Conservation (phyloP, 768 basidiomycete genomes). For the Boletus insuetus region DNA sequence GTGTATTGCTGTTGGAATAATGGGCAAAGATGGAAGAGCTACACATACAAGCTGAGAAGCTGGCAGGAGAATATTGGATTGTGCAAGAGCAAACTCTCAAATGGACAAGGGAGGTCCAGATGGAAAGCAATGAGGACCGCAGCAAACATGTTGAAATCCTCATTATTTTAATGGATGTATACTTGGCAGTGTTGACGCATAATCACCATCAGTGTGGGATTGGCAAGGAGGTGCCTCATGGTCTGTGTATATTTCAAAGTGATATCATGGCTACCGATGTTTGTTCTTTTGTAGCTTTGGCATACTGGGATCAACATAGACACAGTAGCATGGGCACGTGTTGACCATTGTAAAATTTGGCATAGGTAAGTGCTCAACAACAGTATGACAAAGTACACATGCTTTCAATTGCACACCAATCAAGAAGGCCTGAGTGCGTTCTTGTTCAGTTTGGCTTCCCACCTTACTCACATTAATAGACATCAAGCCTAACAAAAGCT, state of each 20-base stretch:
- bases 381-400: no score
- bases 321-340: slow-evolving; percentile 78
- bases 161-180: no score
- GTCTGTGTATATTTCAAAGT: slow-evolving; percentile 77
- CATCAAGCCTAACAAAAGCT: no score
- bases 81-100: slow-evolving; percentile 78
- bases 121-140: slow-evolving; percentile 80
- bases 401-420: no score
- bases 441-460: no score
- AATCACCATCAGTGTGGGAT: no score
- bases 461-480: no score
- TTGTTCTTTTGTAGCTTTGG: slow-evolving; percentile 89
- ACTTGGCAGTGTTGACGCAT: no score
- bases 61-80: slow-evolving; percentile 75
- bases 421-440: no score
- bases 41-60: slow-evolving; percentile 65
- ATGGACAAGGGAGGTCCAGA: slow-evolving; percentile 68
- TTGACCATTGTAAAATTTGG: slow-evolving; percentile 69
- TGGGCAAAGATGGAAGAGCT: slow-evolving; percentile 60
- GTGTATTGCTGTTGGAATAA: slow-evolving; percentile 33
- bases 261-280: slow-evolving; percentile 74
- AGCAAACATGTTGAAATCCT: no score
- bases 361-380: slow-evolving; percentile 36
- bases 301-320: slow-evolving; percentile 90
- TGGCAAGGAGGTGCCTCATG: slow-evolving; percentile 39